Percentiles rank a stretch among this genome's conserved stretches.
Conservation (phyloP, 2,329 filamentous ascomycete genomes). For the Aquanectria penicillioides region DNA sequence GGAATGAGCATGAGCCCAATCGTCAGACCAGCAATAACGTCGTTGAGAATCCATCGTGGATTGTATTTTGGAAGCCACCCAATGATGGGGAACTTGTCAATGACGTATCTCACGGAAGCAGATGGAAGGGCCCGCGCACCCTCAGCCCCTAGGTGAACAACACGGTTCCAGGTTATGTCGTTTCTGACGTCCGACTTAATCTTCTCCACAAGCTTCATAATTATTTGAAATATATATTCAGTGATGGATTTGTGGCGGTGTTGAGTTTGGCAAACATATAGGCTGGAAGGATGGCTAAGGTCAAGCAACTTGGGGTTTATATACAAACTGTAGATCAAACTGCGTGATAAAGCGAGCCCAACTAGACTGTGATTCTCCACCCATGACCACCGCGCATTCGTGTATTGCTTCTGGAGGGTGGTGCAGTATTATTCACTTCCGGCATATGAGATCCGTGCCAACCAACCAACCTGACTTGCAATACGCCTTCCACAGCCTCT, state of each 20-base stretch:
- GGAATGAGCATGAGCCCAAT: conserved; percentile 70
- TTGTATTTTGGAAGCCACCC: conserved; percentile 72
- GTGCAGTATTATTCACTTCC: no score
- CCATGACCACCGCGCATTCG: no score
- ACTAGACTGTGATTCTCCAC: no score
- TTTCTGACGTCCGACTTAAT: conserved; percentile 29
- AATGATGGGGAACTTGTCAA: conserved; percentile 69
- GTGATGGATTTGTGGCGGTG: no score
- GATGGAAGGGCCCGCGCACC: conserved; percentile 56
- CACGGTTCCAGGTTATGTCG: conserved; percentile 40
- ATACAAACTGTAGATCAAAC: no score
- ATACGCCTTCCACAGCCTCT: neutral
- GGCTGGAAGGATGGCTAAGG: no score
- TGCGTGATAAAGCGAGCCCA: no score
- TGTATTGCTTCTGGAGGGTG: no score
- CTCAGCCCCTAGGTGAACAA: conserved; percentile 24
- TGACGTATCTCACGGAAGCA: conserved; percentile 63
- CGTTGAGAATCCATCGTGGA: conserved; percentile 68
- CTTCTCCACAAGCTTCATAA: conserved; percentile 36
- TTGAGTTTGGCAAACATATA: no score
- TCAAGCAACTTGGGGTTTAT: no score
- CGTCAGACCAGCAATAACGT: conserved; percentile 70
- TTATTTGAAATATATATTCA: no score
- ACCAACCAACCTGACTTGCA: conserved; percentile 6
- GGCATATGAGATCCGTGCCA: no score